Base-by-base conservation (phyloP, 2,329 filamentous ascomycete genomes). In the Exophiala lecanii-corni region DNA sequence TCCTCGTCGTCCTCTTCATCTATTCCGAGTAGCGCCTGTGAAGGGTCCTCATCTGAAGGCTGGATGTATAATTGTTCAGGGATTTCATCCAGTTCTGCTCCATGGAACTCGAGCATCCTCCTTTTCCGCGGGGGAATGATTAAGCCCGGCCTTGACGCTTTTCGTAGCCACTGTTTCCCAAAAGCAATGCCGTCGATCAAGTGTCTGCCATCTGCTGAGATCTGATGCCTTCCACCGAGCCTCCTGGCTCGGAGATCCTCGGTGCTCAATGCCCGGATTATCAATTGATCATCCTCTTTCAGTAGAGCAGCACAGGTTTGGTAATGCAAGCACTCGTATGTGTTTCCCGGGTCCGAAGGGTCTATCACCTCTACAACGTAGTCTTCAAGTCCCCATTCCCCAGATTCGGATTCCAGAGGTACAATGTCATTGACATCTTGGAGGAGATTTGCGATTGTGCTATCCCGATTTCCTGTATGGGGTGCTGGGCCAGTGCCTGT, bases 291-390 rank as follows among this genome's bases (percentile, higher is more conserved):
- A 41, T 92, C 88, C 39, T 91, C 82, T 54, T 86, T 84, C 45
- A 95, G 69, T 7, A 92, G 70, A 33, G 75, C 74, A 10, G 73
- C 70, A 4, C 94, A 75, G 15, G 76, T 72, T 60, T 87, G 83
- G 57, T 87, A 97, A 66, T 96, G 91, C 43, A 96, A 67, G 56
- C 87, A 92, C 65, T 97, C 91, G 54, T 86, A 96, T 34, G 77
- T 80, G 13, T 65, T 69, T 17, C 33, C 5, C 32, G 43, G 45
- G 21, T 51, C 42, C 16, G 12, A 35, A 7, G 41, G 45, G 10
- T 45, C 39, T n/a, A 74, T 75, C 3, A 95, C 73, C 63, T 94
- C 86, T 20, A 95, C 86, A 6, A 78, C 78, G 63, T 97, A 97
- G 61, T 96, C 87, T 58, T 96, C 89, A 3, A 95, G 67, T 0